A percentile compares a stretch with the other conserved stretches of the same genome.
Evolutionary conservation across 441 rosid genomes (phyloP).

Genomic region (Gossypium schwendimanii): DNA sequence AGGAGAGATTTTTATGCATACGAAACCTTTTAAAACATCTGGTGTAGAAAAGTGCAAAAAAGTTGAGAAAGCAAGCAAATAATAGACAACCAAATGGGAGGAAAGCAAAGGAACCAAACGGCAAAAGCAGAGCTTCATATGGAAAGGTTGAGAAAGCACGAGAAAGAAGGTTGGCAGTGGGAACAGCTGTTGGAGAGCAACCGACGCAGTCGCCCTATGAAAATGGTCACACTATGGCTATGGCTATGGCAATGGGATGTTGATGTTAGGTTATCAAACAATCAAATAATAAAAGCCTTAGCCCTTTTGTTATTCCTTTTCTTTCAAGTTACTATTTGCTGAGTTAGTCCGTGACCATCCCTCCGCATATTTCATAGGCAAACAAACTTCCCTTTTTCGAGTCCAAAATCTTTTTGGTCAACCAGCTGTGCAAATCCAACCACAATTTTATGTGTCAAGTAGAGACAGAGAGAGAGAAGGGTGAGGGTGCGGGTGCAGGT

Average conservation of each 20-base stretch:
- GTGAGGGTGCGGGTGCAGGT: background rate
- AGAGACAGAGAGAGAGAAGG: background rate
- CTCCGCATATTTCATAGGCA: background rate
- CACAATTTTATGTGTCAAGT: background rate
- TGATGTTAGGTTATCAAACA: slow-evolving; percentile 16
- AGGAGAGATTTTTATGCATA: background rate
- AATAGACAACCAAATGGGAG: background rate
- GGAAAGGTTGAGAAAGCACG: slow-evolving; percentile 18
- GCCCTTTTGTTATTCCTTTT: background rate
- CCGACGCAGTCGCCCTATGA: slow-evolving; percentile 5
- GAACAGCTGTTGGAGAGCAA: slow-evolving; percentile 18
- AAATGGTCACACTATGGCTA: background rate
- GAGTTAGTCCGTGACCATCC: slow-evolving; percentile 10
- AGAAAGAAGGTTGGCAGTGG: slow-evolving; percentile 1
- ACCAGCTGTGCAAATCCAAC: background rate
- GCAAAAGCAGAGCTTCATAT: slow-evolving; percentile 18
- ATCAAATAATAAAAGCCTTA: background rate
- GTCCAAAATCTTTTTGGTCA: background rate
- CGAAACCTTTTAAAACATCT: background rate
- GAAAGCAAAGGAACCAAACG: background rate
- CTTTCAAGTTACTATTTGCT: background rate
- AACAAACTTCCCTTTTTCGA: background rate
- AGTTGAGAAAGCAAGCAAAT: background rate
- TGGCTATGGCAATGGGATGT: background rate
- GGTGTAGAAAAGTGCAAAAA: background rate